Evolutionary conservation across 257 asterid genomes (phyloP), one percentile per base, ranked within the genome.

Genomic region (Ehretia macrophylla): DNA sequence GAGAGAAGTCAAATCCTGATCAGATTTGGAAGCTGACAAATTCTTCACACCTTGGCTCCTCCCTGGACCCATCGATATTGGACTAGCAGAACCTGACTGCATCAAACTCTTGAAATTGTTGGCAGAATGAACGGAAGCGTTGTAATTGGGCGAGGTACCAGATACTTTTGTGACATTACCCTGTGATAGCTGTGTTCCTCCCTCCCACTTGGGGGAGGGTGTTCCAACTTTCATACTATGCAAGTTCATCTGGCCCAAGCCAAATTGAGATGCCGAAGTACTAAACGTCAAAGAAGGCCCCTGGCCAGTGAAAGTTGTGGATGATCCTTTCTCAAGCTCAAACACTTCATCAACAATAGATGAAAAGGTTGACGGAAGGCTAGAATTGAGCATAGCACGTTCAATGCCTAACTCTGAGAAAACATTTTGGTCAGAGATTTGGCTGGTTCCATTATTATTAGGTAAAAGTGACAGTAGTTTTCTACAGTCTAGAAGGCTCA

Each of bases 321-420:
- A 66, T 59, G 95, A 73, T 60, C 90, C 96, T 75, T 82, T 87
- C 86, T 85, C 97, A 59, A 93, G 90, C 79, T 93, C 96, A 76
- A 93, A 93, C 63, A 87, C 80, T 68, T 93, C 97, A 79, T 93
- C 96, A 10, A 93, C 97, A 51, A 93, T 83, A 68, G 96, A 85
- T 55, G 84, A 74, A 72, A 93, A 93, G 59, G 63, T 79, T 56
- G 80, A 69, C 11, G 87, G 79, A 46, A 64, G 49, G 72, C 78
- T 53, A 51, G 95, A 77, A 56, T 63, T 69, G 68, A 56, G 83
- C 68, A 65, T 50, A 20, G 84, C 62, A 63, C 90, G 83, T 56
- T 79, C 90, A 67, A 69, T 21, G 59, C 71, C 62, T 47, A 72
- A 62, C 57, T 73, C 83, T 44, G 81, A 66, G 57, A 67, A 81